Percentiles rank a stretch among this genome's conserved stretches.
Conservation (phyloP, 2,329 filamentous ascomycete species). For the Aspergillus ustus region DNA sequence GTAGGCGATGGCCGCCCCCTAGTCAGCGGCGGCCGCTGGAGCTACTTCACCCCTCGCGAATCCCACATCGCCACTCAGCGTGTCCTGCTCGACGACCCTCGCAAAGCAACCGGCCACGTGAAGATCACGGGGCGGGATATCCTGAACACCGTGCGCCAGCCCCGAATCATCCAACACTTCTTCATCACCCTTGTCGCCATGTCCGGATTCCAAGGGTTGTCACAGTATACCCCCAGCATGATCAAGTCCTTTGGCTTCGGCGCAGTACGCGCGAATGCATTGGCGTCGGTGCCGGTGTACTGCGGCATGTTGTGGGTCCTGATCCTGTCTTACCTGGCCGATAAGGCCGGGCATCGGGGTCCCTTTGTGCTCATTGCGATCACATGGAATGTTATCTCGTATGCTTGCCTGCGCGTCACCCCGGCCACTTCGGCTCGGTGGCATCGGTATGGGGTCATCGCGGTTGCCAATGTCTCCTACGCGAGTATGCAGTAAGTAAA, state of each 20-base stretch:
- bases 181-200: conserved; percentile 52
- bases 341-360: conserved; percentile 39
- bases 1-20: conserved; percentile 43
- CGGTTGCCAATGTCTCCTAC: conserved; percentile 35
- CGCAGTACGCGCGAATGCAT: conserved; percentile 55
- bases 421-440: conserved; percentile 29
- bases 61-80: conserved; percentile 47
- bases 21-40: conserved; percentile 43
- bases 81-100: conserved; percentile 51
- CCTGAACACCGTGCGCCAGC: conserved; percentile 47
- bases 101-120: conserved; percentile 41
- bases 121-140: conserved; percentile 45
- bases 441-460: conserved; percentile 37
- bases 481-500: conserved; percentile 43
- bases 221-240: conserved; percentile 60
- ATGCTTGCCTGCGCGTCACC: conserved; percentile 38
- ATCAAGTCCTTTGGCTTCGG: conserved; percentile 59
- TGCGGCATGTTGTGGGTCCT: conserved; percentile 34
- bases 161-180: conserved; percentile 59
- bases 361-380: conserved; percentile 41
- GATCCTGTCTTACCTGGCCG: conserved; percentile 31
- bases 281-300: conserved; percentile 57
- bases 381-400: conserved; percentile 46
- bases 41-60: conserved; percentile 50
- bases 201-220: conserved; percentile 56